Conservation (phyloP, 2,329 filamentous ascomycete genomes). For the Penicillium decumbens region DNA sequence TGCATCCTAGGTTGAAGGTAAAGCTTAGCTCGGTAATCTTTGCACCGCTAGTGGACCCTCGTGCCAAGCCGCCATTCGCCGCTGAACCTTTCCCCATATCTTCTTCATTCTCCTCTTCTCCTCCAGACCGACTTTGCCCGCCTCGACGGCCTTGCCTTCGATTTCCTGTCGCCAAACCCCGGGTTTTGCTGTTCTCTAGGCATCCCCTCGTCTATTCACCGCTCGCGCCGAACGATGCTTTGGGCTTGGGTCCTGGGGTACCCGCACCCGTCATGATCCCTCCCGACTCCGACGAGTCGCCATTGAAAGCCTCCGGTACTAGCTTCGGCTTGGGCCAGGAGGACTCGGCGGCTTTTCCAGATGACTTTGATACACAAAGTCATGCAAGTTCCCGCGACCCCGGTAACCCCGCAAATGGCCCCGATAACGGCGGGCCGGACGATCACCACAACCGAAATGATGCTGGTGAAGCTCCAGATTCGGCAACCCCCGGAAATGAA, state of each 20-base stretch:
- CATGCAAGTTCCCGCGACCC: conserved; percentile 35
- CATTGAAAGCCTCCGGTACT: conserved; percentile 25
- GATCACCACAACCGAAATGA: conserved; percentile 19
- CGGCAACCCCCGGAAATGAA: conserved; percentile 47
- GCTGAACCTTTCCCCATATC: conserved; percentile 30
- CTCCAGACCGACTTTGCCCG: conserved; percentile 10
- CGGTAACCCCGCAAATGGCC: conserved; percentile 23
- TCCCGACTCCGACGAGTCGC: conserved; percentile 32
- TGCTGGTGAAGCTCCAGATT: conserved; percentile 18
- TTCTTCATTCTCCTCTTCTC: conserved; percentile 16
- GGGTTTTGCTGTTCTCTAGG: not conserved
- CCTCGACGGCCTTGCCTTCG: conserved; percentile 1
- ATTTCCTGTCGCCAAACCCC: not conserved
- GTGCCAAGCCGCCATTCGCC: conserved; percentile 30
- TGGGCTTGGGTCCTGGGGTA: conserved; percentile 31
- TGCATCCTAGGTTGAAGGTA: not conserved
- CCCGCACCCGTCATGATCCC: conserved; percentile 38
- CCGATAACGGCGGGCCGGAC: conserved; percentile 20
- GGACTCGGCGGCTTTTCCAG: conserved; percentile 21
- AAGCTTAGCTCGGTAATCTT: conserved; percentile 11
- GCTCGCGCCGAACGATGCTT: conserved; percentile 32
- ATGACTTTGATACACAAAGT: conserved; percentile 36
- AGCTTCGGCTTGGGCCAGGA: conserved; percentile 25
- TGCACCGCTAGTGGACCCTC: conserved; percentile 14
- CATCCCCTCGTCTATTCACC: conserved; percentile 6